These are phyloP conservation scores for Solanum chiquidenum DNA, from an alignment of 257 asterid species.

Conservation along the genomic window DNA sequence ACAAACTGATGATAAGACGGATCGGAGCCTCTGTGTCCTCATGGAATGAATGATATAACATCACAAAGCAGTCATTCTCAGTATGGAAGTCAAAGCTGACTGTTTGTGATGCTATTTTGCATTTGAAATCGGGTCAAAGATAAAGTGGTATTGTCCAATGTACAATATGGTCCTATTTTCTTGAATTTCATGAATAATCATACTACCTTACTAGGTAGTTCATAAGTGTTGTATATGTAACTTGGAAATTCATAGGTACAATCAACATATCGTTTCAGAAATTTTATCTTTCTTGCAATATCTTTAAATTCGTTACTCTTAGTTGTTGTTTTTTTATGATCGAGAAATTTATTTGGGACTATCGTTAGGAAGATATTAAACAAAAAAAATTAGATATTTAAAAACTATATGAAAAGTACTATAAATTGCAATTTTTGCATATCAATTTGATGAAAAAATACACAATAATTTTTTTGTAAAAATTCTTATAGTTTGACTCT, in stretches of 20 bases:
- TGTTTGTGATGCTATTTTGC: conserved; percentile 21
- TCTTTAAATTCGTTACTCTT: neutral
- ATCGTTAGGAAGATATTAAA: neutral
- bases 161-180: conserved; percentile 5
- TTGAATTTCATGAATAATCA: neutral
- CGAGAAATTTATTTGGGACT: neutral
- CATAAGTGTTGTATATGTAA: conserved; percentile 2
- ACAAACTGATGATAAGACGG: neutral
- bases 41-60: conserved; percentile 12
- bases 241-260: neutral
- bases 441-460: too few relatives aligned
- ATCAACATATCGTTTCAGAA: neutral
- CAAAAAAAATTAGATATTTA: too few relatives aligned
- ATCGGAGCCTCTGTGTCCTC: neutral
- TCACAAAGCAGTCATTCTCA: conserved; percentile 25
- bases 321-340: neutral
- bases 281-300: neutral
- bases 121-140: neutral
- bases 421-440: neutral
- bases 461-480: neutral
- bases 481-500: too few relatives aligned
- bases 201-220: neutral
- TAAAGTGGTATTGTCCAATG: neutral
- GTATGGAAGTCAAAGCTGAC: conserved; percentile 7
- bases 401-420: too few relatives aligned